phyloP scores from a whole-genome alignment of 2,329 filamentous ascomycete genomes.

The Phyllosticta paracitricarpa region DNA sequence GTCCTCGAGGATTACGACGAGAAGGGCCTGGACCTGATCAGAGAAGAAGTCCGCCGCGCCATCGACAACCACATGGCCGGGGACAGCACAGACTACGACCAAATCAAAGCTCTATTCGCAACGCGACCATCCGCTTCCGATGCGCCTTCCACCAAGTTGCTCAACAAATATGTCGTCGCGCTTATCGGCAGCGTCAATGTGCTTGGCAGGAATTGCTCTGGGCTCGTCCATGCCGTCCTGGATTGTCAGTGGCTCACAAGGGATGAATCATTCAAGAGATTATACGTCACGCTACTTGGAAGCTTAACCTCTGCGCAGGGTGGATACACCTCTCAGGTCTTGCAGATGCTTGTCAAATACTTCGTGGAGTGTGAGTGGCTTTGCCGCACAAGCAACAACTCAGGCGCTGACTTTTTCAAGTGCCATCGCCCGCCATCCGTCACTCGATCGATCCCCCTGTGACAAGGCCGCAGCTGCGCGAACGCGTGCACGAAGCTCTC shows the following conservation, averaged over 20 bases:
- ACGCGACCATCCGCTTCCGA: conserved; percentile 38
- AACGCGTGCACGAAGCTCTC: conserved; percentile 65
- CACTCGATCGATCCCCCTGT: conserved; percentile 49
- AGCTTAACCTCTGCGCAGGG: conserved; percentile 73
- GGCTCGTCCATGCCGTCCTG: conserved; percentile 48
- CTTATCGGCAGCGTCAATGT: conserved; percentile 46
- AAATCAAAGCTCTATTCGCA: conserved; percentile 43
- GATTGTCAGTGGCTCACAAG: conserved; percentile 52
- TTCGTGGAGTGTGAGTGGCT: conserved; percentile 49
- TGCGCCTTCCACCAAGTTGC: conserved; percentile 40
- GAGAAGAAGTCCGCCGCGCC: conserved; percentile 51
- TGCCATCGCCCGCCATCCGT: conserved; percentile 45
- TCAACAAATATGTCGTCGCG: conserved; percentile 51
- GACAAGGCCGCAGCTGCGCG: conserved; percentile 53
- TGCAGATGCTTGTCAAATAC: conserved; percentile 71
- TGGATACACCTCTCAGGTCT: conserved; percentile 61
- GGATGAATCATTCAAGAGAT: conserved; percentile 47
- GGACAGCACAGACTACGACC: conserved; percentile 48
- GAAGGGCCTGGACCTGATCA: conserved; percentile 47
- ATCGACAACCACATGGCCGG: conserved; percentile 43
- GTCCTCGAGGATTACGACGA: conserved; percentile 37
- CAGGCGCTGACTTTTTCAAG: conserved; percentile 28
- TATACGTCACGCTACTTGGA: conserved; percentile 48
- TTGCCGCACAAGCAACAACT: background rate
- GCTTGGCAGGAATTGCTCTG: conserved; percentile 46